phyloP scores from a whole-genome alignment of 805 yeast genomes.

The Lipomyces sp. region DNA sequence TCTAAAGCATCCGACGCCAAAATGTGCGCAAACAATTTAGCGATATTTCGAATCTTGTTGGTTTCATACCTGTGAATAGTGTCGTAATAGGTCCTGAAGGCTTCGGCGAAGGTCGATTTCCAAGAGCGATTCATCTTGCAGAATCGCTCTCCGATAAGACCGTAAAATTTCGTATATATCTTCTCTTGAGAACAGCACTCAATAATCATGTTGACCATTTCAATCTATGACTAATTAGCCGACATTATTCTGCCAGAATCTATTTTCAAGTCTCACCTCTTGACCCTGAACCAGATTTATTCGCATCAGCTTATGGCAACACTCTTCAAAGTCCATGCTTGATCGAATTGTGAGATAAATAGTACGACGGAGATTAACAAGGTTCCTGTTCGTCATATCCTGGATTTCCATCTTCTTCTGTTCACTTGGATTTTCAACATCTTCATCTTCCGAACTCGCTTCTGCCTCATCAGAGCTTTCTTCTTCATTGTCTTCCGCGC shows the following conservation, averaged over 20 bases:
- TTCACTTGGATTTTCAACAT: slow-evolving; percentile 37
- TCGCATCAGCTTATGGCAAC: slow-evolving; percentile 79
- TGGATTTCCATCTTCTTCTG: slow-evolving; percentile 47
- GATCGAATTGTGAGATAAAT: slow-evolving; percentile 86
- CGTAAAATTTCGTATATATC: slow-evolving; percentile 84
- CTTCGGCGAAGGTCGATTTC: slow-evolving; percentile 57
- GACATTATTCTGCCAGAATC: background rate
- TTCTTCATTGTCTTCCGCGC: slow-evolving; percentile 44
- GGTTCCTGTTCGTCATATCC: slow-evolving; percentile 72
- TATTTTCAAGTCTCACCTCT: slow-evolving; percentile 42
- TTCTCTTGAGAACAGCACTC: slow-evolving; percentile 85
- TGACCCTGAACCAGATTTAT: slow-evolving; percentile 50
- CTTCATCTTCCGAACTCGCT: slow-evolving; percentile 37
- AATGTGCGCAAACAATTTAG: slow-evolving; percentile 84
- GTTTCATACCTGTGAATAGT: slow-evolving; percentile 71
- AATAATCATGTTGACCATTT: slow-evolving; percentile 71
- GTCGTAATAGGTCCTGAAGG: slow-evolving; percentile 62
- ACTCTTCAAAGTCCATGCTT: slow-evolving; percentile 89
- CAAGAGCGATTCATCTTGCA: slow-evolving; percentile 59
- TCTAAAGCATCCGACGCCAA: slow-evolving; percentile 71
- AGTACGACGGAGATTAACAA: slow-evolving; percentile 69
- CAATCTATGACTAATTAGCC: slow-evolving; percentile 39
- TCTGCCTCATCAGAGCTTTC: slow-evolving; percentile 38
- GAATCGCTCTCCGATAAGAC: slow-evolving; percentile 72
- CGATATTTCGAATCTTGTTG: slow-evolving; percentile 74